Percentiles rank a stretch among this genome's conserved stretches.
Conservation (phyloP, 2,329 filamentous ascomycete genomes). For the Macrophomina phaseolina region DNA sequence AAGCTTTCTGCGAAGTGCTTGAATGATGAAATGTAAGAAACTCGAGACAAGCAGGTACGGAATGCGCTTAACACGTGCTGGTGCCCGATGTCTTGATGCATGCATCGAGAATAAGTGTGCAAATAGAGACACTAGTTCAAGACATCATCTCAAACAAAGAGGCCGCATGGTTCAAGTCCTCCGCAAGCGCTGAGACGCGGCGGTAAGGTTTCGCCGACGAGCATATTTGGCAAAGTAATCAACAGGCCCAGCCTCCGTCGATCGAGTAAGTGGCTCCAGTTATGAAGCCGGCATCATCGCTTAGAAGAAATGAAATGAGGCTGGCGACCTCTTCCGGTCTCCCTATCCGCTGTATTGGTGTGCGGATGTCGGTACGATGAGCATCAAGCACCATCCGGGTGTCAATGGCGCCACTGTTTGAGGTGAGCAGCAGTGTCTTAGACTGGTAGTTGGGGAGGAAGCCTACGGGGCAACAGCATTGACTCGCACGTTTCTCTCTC, state of each 20-base stretch:
- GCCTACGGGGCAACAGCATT: conserved; percentile 51
- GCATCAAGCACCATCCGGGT: conserved; percentile 34
- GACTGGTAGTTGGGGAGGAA: not conserved
- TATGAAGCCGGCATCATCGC: conserved; percentile 49
- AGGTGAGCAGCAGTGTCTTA: not conserved
- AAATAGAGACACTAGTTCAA: not conserved
- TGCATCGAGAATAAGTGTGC: not conserved
- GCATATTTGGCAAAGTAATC: not conserved
- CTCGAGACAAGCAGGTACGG: not conserved
- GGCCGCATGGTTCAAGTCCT: too few relatives aligned
- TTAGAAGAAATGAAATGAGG: conserved; percentile 50
- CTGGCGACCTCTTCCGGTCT: conserved; percentile 41
- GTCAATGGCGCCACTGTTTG: conserved; percentile 30
- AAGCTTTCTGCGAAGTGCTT: not conserved
- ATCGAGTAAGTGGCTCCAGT: conserved; percentile 49
- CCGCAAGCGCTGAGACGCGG: too few relatives aligned
- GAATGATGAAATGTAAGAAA: not conserved
- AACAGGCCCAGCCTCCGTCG: conserved; percentile 44
- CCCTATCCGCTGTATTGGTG: conserved; percentile 27
- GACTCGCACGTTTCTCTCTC: conserved; percentile 41
- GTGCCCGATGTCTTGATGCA: not conserved
- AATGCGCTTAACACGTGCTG: not conserved
- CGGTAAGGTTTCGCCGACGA: too few relatives aligned
- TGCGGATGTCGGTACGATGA: conserved; percentile 1
- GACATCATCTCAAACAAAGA: not conserved